Percentiles rank a stretch among this genome's conserved stretches.
Evolutionary conservation across 1,284 basidiomycete genomes (phyloP).

Genomic region (Microstroma glucosiphilum): DNA sequence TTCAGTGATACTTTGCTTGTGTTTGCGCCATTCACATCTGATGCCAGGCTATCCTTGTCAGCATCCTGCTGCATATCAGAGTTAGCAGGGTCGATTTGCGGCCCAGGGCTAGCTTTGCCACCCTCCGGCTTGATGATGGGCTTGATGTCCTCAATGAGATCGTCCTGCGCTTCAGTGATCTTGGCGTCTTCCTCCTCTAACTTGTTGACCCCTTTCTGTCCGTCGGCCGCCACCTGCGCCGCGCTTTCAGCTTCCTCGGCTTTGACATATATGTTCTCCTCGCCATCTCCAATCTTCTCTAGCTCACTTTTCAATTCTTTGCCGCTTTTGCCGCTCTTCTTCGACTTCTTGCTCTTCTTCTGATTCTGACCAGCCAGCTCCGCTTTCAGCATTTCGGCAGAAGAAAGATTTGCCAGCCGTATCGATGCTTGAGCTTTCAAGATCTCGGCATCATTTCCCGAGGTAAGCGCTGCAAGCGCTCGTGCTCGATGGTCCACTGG

Average conservation of each 20-base stretch:
- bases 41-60: too few relatives aligned
- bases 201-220: constrained; percentile 21
- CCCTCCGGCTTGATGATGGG: not conserved
- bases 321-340: not conserved
- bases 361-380: constrained; percentile 67
- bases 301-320: constrained; percentile 7
- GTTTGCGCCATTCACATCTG: not conserved
- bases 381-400: constrained; percentile 85
- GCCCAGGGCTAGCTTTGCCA: too few relatives aligned
- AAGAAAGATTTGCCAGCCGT: constrained; percentile 88
- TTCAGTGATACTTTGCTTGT: constrained; percentile 16
- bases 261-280: constrained; percentile 16
- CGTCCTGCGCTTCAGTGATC: not conserved
- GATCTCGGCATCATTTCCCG: constrained; percentile 38
- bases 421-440: constrained; percentile 38
- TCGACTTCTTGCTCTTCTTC: constrained; percentile 17
- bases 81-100: too few relatives aligned
- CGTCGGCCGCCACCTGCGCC: not conserved
- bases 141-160: not conserved
- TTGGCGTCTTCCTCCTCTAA: constrained; percentile 14
- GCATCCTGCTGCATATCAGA: too few relatives aligned
- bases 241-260: constrained; percentile 22
- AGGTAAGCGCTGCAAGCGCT: constrained; percentile 22
- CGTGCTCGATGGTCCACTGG: not conserved
- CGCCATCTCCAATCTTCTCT: constrained; percentile 7